These are phyloP conservation scores for Danielia oregonensis DNA, from an alignment of 805 yeast species.

Conservation along the genomic window DNA sequence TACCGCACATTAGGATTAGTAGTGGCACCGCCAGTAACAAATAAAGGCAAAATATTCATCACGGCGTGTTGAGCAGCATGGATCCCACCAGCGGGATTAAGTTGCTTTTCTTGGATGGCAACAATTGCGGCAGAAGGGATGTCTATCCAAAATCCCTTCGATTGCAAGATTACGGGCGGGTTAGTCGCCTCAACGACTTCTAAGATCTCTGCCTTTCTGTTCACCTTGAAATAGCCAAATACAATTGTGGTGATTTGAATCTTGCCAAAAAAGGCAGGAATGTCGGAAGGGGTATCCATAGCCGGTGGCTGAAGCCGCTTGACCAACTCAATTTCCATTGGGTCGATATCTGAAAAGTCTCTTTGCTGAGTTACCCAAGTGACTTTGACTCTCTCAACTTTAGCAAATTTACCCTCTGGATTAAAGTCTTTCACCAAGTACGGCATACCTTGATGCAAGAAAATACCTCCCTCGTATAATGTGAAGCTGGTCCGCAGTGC, in stretches of 20 bases:
- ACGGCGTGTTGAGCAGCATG: conserved; percentile 95
- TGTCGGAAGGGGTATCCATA: conserved; percentile 25
- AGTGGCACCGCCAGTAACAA: conserved; percentile 65
- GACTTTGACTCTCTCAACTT: conserved; percentile 82
- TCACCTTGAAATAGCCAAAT: conserved; percentile 90
- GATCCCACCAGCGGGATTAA: conserved; percentile 85
- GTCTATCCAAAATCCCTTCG: conserved; percentile 92
- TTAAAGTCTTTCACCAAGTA: conserved; percentile 84
- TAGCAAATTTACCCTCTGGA: conserved; percentile 73
- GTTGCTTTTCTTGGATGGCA: conserved; percentile 48
- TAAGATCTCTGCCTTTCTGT: conserved; percentile 68
- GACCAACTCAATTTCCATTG: conserved; percentile 63
- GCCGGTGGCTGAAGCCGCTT: conserved; percentile 49
- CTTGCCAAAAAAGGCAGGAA: conserved; percentile 74
- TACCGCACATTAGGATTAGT: conserved; percentile 31
- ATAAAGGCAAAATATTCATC: conserved; percentile 72
- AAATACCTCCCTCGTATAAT: conserved; percentile 86
- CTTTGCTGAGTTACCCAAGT: conserved; percentile 93
- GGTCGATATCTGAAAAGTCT: conserved; percentile 92
- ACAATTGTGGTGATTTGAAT: conserved; percentile 72
- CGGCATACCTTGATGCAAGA: conserved; percentile 89
- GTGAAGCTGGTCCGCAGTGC: conserved; percentile 87
- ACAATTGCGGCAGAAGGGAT: conserved; percentile 66
- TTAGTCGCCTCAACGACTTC: conserved; percentile 92
- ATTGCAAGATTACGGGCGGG: conserved; percentile 67